phyloP scores from a whole-genome alignment of 23 red algal species.

The Chondrus crispus region DNA sequence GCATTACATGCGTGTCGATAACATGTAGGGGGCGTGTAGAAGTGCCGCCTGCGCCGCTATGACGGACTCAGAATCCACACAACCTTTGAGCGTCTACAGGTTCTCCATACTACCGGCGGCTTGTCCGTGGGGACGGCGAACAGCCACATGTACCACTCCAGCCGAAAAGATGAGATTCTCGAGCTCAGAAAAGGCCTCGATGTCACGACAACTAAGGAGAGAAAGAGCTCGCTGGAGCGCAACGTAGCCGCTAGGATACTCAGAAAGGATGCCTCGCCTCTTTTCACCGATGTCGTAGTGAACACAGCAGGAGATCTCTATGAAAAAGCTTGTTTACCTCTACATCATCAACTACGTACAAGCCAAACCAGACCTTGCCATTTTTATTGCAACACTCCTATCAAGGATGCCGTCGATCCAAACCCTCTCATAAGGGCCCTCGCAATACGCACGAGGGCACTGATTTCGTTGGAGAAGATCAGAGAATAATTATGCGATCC shows the following conservation, averaged over 20 bases:
- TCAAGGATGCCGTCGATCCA: conserved; percentile 82
- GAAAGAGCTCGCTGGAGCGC: conserved; percentile 78
- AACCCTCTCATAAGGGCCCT: conserved; percentile 92
- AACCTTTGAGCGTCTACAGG: too few species aligned
- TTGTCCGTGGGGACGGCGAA: too few species aligned
- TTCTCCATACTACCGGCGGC: too few species aligned
- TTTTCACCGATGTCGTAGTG: conserved; percentile 95
- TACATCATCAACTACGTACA: conserved; percentile 92
- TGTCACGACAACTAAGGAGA: conserved; percentile 41
- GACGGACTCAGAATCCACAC: too few species aligned
- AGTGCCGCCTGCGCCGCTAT: too few species aligned
- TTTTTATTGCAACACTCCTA: conserved; percentile 91
- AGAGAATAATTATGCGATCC: conserved; percentile 71
- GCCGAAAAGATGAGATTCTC: conserved; percentile 71
- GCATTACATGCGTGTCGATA: too few species aligned
- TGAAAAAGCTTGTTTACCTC: conserved; percentile 98
- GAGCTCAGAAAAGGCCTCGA: conserved; percentile 77
- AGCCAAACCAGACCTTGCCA: conserved; percentile 77
- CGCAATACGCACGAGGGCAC: conserved; percentile 88
- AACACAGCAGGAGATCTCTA: conserved; percentile 65
- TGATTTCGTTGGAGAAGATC: conserved; percentile 75
- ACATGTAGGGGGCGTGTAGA: too few species aligned
- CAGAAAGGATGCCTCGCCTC: conserved; percentile 79
- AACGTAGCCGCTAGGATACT: conserved; percentile 84
- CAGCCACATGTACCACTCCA: conserved; percentile 51